Conservation (phyloP, 176 grass and related monocot genomes). For the Coix lacrymajobi region DNA sequence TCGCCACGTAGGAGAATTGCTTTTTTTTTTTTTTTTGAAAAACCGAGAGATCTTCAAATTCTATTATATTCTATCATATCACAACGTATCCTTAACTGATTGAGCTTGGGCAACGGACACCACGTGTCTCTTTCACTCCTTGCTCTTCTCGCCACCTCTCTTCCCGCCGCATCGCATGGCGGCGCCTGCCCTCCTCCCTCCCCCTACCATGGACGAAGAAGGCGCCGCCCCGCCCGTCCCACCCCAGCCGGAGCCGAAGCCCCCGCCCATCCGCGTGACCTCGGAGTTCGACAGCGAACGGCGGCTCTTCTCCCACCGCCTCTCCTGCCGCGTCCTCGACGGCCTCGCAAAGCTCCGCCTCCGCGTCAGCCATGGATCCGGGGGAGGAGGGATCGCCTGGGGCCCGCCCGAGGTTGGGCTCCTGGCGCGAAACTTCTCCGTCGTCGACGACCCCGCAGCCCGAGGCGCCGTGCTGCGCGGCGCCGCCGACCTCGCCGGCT, state of each 20-base stretch:
- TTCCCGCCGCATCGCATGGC: slow-evolving; percentile 24
- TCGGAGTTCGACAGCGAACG: slow-evolving; percentile 51
- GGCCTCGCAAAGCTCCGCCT: slow-evolving; percentile 49
- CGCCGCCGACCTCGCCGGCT: slow-evolving; percentile 18
- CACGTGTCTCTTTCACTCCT: slow-evolving; percentile 20
- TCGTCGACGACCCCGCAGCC: slow-evolving; percentile 36
- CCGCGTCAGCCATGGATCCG: slow-evolving; percentile 25
- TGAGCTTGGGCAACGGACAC: not conserved
- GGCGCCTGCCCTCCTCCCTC: slow-evolving; percentile 30
- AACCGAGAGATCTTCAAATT: not conserved
- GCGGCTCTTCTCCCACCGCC: slow-evolving; percentile 41
- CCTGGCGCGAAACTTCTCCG: slow-evolving; percentile 40
- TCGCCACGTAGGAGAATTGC: too few relatives aligned
- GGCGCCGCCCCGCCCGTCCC: not conserved
- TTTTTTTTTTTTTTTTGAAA: not conserved
- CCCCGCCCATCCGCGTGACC: slow-evolving; percentile 35
- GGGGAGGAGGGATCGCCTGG: not conserved
- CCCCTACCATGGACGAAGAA: slow-evolving; percentile 2
- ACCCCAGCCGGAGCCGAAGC: not conserved
- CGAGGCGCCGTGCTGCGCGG: slow-evolving; percentile 34
- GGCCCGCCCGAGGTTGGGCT: slow-evolving; percentile 29
- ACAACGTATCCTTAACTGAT: not conserved
- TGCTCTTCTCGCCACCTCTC: not conserved
- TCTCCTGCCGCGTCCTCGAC: slow-evolving; percentile 51
- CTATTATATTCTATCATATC: not conserved